These are phyloP conservation scores for Alternaria burnsii DNA, from an alignment of 2,329 filamentous ascomycete species.

Conservation along the genomic window DNA sequence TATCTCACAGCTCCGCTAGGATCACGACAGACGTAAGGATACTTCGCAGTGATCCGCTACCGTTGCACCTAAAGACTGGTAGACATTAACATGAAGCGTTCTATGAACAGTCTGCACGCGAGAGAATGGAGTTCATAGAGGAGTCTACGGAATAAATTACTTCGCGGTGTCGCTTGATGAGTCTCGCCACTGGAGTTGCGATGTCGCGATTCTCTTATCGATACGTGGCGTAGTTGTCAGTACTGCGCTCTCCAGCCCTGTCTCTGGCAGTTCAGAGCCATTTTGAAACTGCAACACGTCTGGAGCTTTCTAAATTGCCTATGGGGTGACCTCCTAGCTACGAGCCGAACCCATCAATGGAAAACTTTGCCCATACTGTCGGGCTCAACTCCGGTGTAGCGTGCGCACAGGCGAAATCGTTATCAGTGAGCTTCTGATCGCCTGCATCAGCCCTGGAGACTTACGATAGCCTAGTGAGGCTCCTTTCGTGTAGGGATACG, in stretches of 20 bases:
- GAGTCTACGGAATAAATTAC: neutral
- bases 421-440: neutral
- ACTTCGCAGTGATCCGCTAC: neutral
- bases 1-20: neutral
- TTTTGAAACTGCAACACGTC: neutral
- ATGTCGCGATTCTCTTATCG: neutral
- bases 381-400: neutral
- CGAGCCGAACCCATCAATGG: neutral
- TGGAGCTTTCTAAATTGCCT: neutral
- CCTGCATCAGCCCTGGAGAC: neutral
- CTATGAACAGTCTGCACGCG: neutral
- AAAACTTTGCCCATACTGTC: neutral
- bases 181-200: neutral
- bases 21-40: neutral
- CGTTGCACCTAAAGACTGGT: neutral
- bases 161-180: neutral
- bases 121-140: neutral
- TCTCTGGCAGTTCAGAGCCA: neutral
- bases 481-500: neutral
- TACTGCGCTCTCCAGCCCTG: neutral
- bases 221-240: conserved; percentile 9
- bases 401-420: neutral
- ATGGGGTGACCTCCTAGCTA: neutral
- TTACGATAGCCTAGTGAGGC: neutral
- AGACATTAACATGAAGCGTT: neutral